Base-by-base conservation (phyloP, 2,329 filamentous ascomycete species). In the Fusarium zealandicum region DNA sequence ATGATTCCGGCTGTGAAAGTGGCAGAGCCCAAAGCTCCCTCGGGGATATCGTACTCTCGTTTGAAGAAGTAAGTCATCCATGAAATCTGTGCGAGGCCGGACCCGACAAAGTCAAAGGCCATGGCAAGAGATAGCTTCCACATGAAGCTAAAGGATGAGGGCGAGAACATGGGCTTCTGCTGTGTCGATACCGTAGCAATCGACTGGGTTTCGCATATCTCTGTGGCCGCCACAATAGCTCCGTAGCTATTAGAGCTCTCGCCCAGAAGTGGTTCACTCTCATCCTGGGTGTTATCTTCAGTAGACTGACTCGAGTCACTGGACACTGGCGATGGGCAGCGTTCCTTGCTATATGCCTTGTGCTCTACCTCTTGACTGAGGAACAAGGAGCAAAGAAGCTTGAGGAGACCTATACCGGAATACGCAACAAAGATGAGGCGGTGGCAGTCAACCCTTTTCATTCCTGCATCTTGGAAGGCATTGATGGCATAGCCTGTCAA, bases 31-130 rank as follows among this genome's bases (percentile, higher is more conserved):
- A 65, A 6, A 0, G 63, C 62, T 1, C 62, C 62, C 6, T 61
- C 62, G 2, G 62, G 44, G 37, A 65, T 63, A 12, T 65, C 38
- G 33, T 65, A 65, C 32, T 65, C 63, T 14, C 59, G 39, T 9
- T 59, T 65, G 43, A 65, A 64, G 33, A 65, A 65, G 6, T 65
- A 65, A 2, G 51, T 65, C 62, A 65, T 65, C 63, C 63, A 65
- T 1, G 63, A 65, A n/a, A 65, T 64, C 14, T 64, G 59, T 2
- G 63, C 62, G 0, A 65, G 51, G 2, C 63, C 63, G 0, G 63
- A 65, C 1, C 59, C 62, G 18, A 65, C 46, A 53, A 65, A 65
- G 45, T 65, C 59, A 12, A 64, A 33, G 1, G 42, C 50, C 43
- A 65, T 50, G 6, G 62, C 63, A 4, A 65, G 28, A 0, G 59